Percentiles rank a stretch among this genome's conserved stretches.
These are phyloP conservation scores for Trebouxia gelatinosa DNA, from an alignment of 163 green algal genomes.

Conservation along the genomic window DNA sequence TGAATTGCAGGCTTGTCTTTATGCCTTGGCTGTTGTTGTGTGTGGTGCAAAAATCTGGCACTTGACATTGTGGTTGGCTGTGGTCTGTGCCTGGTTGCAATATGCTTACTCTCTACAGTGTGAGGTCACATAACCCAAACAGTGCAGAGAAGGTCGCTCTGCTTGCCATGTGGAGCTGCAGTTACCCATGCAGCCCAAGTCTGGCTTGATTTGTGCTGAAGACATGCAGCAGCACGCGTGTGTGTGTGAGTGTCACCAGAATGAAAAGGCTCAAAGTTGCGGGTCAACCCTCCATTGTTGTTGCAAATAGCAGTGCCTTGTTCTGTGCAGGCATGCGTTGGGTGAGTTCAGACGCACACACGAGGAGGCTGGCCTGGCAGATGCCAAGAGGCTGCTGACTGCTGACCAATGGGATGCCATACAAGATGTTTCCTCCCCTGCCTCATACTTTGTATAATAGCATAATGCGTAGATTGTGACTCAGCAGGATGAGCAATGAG, in stretches of 20 bases:
- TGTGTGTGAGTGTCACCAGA: not conserved
- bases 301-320: not conserved
- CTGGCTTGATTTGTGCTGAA: not conserved
- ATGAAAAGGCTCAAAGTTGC: too few relatives aligned
- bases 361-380: slow-evolving; percentile 57
- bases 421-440: slow-evolving; percentile 61
- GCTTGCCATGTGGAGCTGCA: too few relatives aligned
- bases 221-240: not conserved
- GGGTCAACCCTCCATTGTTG: not conserved
- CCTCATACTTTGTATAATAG: slow-evolving; percentile 76
- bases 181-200: too few relatives aligned
- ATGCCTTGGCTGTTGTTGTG: not conserved
- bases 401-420: slow-evolving; percentile 79
- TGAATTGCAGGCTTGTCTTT: not conserved
- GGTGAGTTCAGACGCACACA: slow-evolving; percentile 88
- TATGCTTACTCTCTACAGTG: too few relatives aligned
- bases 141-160: too few relatives aligned
- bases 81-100: not conserved
- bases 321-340: slow-evolving; percentile 61
- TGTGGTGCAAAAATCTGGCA: not conserved
- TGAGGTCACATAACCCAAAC: too few relatives aligned
- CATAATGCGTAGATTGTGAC: not conserved
- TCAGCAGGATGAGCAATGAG: not conserved
- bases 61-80: not conserved
- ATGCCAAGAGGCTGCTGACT: slow-evolving; percentile 47